These are phyloP conservation scores for Leishmania amazonensis DNA, from an alignment of 208 protist genomes.

Conservation along the genomic window DNA sequence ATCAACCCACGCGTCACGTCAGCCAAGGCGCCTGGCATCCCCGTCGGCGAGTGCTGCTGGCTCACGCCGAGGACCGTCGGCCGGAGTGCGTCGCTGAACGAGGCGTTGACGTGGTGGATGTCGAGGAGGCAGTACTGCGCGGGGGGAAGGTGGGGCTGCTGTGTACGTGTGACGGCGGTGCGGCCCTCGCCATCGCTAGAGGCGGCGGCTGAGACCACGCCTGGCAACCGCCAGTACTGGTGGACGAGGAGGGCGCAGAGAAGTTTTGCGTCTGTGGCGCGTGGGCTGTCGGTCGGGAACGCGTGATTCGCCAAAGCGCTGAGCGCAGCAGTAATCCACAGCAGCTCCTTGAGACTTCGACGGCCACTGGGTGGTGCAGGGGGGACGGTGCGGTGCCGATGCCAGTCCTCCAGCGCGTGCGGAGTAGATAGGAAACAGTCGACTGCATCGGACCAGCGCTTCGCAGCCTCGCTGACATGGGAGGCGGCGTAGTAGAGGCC, in stretches of 20 bases:
- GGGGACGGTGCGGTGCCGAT: slow-evolving; percentile 19
- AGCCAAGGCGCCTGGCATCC: slow-evolving; percentile 32
- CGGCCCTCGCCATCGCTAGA: neutral
- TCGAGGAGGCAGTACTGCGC: slow-evolving; percentile 25
- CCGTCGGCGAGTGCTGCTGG: slow-evolving; percentile 9
- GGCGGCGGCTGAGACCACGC: slow-evolving; percentile 7
- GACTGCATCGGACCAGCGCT: slow-evolving; percentile 66
- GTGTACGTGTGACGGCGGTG: slow-evolving; percentile 29
- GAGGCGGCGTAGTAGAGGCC: slow-evolving; percentile 46
- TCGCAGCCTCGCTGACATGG: slow-evolving; percentile 50
- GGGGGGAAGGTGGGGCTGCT: slow-evolving; percentile 9
- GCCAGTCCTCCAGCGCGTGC: slow-evolving; percentile 58
- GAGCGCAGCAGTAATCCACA: slow-evolving; percentile 39
- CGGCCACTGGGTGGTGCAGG: slow-evolving; percentile 12
- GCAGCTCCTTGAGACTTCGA: slow-evolving; percentile 16
- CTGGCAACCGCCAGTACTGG: slow-evolving; percentile 32
- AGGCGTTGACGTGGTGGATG: neutral
- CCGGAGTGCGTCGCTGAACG: neutral
- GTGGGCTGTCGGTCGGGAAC: slow-evolving; percentile 51
- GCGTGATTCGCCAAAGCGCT: slow-evolving; percentile 68
- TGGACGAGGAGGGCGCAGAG: slow-evolving; percentile 56
- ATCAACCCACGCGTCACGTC: slow-evolving; percentile 54
- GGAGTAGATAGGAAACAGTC: slow-evolving; percentile 71
- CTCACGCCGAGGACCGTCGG: neutral
- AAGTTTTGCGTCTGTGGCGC: slow-evolving; percentile 56